These are phyloP conservation scores for Solioccasus polychromus DNA, from an alignment of 768 basidiomycete species.

Conservation along the genomic window DNA sequence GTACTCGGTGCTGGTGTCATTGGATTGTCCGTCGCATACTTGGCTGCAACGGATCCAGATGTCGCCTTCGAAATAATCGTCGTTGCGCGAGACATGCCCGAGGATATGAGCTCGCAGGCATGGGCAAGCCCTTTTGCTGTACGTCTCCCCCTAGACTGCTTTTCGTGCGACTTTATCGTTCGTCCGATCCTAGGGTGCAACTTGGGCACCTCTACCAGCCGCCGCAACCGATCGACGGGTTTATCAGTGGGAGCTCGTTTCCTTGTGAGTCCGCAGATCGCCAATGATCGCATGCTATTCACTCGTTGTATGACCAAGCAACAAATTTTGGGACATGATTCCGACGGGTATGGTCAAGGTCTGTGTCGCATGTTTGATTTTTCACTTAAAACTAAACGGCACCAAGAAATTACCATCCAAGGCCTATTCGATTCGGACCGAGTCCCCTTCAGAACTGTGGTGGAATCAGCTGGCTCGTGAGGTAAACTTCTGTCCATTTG, in stretches of 20 bases:
- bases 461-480: conserved; percentile 39
- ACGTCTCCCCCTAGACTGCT: conserved; percentile 9
- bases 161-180: background rate
- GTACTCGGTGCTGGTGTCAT: conserved; percentile 40
- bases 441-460: conserved; percentile 31
- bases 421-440: conserved; percentile 27
- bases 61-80: conserved; percentile 24
- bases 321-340: conserved; percentile 49
- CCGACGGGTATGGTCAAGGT: conserved; percentile 42
- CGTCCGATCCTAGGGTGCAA: conserved; percentile 37
- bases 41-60: conserved; percentile 23
- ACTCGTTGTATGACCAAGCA: conserved; percentile 25
- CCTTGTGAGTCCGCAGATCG: conserved; percentile 36
- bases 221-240: conserved; percentile 32
- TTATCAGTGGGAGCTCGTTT: conserved; percentile 37
- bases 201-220: conserved; percentile 45
- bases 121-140: conserved; percentile 55
- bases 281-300: background rate
- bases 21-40: conserved; percentile 37
- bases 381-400: conserved; percentile 2
- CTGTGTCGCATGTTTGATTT: conserved; percentile 1
- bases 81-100: conserved; percentile 37
- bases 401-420: conserved; percentile 37
- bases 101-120: conserved; percentile 38
- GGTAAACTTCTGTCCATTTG: conserved; percentile 30